Evolutionary conservation across 1,284 basidiomycete species (phyloP), one percentile per base, ranked within the genome.

Genomic region (Trichosporon ovoides): DNA sequence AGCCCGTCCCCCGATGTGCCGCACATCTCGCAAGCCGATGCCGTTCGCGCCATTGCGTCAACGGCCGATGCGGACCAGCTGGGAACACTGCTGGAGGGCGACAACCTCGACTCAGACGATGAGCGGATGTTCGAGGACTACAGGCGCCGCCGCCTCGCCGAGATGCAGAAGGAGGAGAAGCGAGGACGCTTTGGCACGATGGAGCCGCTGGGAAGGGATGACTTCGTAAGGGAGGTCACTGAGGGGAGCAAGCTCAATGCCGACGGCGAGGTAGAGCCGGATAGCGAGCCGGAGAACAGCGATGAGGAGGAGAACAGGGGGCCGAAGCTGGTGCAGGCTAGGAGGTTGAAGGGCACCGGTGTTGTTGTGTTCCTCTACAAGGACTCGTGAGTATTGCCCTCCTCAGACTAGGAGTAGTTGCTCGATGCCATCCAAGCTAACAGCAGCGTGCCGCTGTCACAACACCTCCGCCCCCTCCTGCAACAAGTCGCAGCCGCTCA

Each of bases 211-310:
- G 85, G 85, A 31, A 81, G 95, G 63, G 91, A 93, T 18, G 94
- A 97, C 74, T 98, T 98, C 76, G 95, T 89, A 34, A 81, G 88
- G 53, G 91, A 98, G 70, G 90, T 98, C 16, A 98, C 94, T 0
- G 93, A 98, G 59, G 91, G 90, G 1, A 96, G 92, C 75, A 84
- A 83, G 64, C 74, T 84, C 3, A 80, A 84, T 62, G 84, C 87
- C 55, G 84, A 85, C 9, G 87, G 87, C 40, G 78, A 83, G 28
- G 53, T 53, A 10, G 51, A 60, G 31, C 80, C 83, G 57, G 82
- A 83, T 46, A 69, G 69, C 16, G 74, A 69, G 33, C 81, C 63
- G 16, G 66, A 68, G 28, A 60, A 65, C 33, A 67, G 65, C 18
- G 66, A 67, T 53, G 53, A 78, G 58, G 62, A 74, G 46, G 61